Evolutionary conservation across 2,329 filamentous ascomycete genomes (phyloP), one percentile per base, ranked within the genome.

Genomic region (Trichoderma aggressivum): DNA sequence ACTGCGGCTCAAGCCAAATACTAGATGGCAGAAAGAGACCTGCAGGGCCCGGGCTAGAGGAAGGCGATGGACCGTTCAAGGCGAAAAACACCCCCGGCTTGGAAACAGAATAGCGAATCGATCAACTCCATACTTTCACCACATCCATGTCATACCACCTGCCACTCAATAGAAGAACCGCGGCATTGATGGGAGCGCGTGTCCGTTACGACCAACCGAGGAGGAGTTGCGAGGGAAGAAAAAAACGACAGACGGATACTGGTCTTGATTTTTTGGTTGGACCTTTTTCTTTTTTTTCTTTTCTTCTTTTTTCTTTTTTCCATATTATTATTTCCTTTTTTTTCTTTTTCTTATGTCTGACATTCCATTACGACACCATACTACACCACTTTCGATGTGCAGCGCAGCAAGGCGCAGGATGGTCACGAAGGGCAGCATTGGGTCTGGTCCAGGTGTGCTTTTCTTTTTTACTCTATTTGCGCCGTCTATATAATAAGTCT

Each of bases 401-500:
- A 79, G 80, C 80, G 79, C 80, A 80, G 78, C 78, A 80, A 76
- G 78, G 80, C 80, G 81, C 80, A 80, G 72, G 77, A 76, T 77
- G 79, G 79, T 77, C 75, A 80, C 79, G 76, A 75, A 77, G 78
- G 80, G 71, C 71, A 70, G 79, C 80, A 80, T 82, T 81, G 79
- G 79, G 78, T 81, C 73, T 79, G 77, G 76, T 78, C 76, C 72
- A 72, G 71, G 71, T 74, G 77, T 72, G 75, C 74, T 75, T 76
- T 74, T 68, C 76, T 68, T 78, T 78, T 74, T 74, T 73, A 67
- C 70, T 70, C 63, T 72, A 71, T 72, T 72, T 69, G 63, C 65
- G 55, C 43, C 73, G 70, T 73, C 53, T 72, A 70, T 74, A 71
- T 74, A 72, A 74, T 79, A 76, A 76, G 65, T 71, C 64, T 75